Conservation (phyloP, 1,284 basidiomycete genomes). For the Amylostereum areolatum region DNA sequence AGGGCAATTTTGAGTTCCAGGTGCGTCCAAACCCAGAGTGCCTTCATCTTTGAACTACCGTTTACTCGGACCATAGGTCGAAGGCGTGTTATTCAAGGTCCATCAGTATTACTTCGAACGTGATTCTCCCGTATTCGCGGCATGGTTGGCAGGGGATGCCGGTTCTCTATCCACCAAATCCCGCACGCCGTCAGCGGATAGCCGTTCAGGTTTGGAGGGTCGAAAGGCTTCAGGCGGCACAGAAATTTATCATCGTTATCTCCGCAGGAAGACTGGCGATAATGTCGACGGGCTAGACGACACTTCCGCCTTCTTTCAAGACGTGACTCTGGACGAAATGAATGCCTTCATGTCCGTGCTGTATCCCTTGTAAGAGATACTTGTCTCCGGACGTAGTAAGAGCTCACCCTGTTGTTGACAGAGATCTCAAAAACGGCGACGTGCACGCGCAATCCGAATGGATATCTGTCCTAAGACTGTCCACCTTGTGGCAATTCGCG, state of each 20-base stretch:
- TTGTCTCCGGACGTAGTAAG: background rate
- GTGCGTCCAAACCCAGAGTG: background rate
- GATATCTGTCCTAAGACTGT: background rate
- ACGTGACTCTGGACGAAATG: background rate
- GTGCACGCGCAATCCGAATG: background rate
- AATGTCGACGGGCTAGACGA: background rate
- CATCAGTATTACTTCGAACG: slow-evolving; percentile 1
- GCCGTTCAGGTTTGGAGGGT: background rate
- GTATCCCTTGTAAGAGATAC: background rate
- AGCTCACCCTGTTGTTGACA: background rate
- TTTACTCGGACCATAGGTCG: too few relatives aligned
- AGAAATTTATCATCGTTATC: background rate
- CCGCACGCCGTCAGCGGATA: background rate
- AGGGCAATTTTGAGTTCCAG: background rate
- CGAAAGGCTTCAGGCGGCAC: background rate
- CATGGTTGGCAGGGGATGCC: too few relatives aligned
- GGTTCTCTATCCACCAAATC: background rate
- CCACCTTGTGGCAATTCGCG: background rate
- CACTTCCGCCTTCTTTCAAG: background rate
- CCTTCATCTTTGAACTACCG: background rate
- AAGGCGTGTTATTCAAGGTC: background rate
- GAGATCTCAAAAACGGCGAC: background rate
- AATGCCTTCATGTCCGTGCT: background rate
- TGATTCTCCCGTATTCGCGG: slow-evolving; percentile 23
- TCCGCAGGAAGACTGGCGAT: background rate